Evolutionary conservation across 371 early-diverging fungal species (phyloP).

Genomic region (Syncephalastrum racemosum): DNA sequence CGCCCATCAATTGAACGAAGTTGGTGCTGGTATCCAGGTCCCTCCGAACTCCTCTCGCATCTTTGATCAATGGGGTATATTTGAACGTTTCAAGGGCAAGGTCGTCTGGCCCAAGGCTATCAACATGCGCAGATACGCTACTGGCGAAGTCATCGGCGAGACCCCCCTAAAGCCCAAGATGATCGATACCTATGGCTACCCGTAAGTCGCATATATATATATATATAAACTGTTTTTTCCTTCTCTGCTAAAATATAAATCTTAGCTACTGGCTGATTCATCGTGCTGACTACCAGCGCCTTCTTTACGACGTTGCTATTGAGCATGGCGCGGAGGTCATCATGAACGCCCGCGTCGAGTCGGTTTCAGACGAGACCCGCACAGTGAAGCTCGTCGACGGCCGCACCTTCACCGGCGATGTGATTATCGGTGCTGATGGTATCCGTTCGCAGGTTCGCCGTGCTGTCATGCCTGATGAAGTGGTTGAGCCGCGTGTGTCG

Average conservation of each 20-base stretch:
- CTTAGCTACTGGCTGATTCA: slow-evolving; percentile 28
- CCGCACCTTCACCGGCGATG: slow-evolving; percentile 14
- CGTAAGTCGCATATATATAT: slow-evolving; percentile 20
- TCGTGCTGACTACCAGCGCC: slow-evolving; percentile 25
- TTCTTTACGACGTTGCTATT: slow-evolving; percentile 23
- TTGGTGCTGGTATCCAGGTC: slow-evolving; percentile 33
- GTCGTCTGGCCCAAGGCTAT: slow-evolving; percentile 26
- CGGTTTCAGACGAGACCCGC: slow-evolving; percentile 15
- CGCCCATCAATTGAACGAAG: slow-evolving; percentile 22
- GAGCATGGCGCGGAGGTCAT: slow-evolving; percentile 21
- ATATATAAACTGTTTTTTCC: not conserved
- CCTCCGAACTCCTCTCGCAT: slow-evolving; percentile 29
- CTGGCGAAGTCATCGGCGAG: slow-evolving; percentile 26
- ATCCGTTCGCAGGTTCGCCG: slow-evolving; percentile 26
- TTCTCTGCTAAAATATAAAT: not conserved
- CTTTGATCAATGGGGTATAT: slow-evolving; percentile 22
- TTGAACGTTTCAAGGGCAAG: slow-evolving; percentile 21
- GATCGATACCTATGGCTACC: slow-evolving; percentile 24
- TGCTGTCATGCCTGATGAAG: slow-evolving; percentile 26
- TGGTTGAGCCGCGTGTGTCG: slow-evolving; percentile 18
- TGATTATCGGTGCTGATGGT: slow-evolving; percentile 33
- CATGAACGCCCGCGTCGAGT: slow-evolving; percentile 19
- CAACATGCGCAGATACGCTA: slow-evolving; percentile 27
- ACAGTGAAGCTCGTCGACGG: slow-evolving; percentile 17
- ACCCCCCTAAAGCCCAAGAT: slow-evolving; percentile 26